These are phyloP conservation scores for Debaryomycetaceae sp. DNA, from an alignment of 1,139 yeast species.

Conservation along the genomic window DNA sequence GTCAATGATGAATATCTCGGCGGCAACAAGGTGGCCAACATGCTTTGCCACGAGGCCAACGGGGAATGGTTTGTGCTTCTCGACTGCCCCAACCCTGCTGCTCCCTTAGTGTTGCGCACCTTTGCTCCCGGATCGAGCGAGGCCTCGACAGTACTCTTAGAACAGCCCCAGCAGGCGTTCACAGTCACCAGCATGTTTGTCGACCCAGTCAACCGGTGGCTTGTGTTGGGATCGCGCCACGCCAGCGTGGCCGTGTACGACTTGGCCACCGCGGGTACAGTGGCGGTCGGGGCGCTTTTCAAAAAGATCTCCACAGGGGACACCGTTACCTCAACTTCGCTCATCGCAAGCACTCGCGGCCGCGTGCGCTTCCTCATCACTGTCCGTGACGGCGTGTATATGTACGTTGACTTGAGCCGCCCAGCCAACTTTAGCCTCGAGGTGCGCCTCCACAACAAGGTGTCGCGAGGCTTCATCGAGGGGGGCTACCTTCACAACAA, in stretches of 20 bases:
- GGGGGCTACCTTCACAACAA: slow-evolving; percentile 51
- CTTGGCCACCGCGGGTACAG: slow-evolving; percentile 20
- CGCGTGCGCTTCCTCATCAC: slow-evolving; percentile 36
- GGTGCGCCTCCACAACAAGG: slow-evolving; percentile 55
- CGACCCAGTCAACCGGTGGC: slow-evolving; percentile 31
- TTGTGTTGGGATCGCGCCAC: slow-evolving; percentile 68
- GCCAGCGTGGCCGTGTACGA: slow-evolving; percentile 61
- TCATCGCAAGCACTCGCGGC: slow-evolving; percentile 22
- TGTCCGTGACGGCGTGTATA: slow-evolving; percentile 63
- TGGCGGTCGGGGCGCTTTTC: slow-evolving; percentile 29
- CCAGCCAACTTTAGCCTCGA: slow-evolving; percentile 16
- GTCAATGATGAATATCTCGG: slow-evolving; percentile 15
- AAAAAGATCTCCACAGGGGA: slow-evolving; percentile 68
- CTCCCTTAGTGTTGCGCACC: slow-evolving; percentile 47
- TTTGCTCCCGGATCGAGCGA: slow-evolving; percentile 18
- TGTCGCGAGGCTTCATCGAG: slow-evolving; percentile 75
- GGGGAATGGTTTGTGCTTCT: slow-evolving; percentile 35
- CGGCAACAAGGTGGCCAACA: slow-evolving; percentile 50
- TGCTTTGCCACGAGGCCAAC: slow-evolving; percentile 28
- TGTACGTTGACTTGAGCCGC: slow-evolving; percentile 24
- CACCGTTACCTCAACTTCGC: slow-evolving; percentile 56
- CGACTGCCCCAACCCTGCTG: slow-evolving; percentile 68
- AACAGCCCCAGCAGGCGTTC: slow-evolving; percentile 45
- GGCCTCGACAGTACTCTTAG: slow-evolving; percentile 14
- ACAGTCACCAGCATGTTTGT: slow-evolving; percentile 54